Evolutionary conservation across 2,329 filamentous ascomycete genomes (phyloP), one percentile per base, ranked within the genome.

Genomic region (Hymenoscyphus linearis): DNA sequence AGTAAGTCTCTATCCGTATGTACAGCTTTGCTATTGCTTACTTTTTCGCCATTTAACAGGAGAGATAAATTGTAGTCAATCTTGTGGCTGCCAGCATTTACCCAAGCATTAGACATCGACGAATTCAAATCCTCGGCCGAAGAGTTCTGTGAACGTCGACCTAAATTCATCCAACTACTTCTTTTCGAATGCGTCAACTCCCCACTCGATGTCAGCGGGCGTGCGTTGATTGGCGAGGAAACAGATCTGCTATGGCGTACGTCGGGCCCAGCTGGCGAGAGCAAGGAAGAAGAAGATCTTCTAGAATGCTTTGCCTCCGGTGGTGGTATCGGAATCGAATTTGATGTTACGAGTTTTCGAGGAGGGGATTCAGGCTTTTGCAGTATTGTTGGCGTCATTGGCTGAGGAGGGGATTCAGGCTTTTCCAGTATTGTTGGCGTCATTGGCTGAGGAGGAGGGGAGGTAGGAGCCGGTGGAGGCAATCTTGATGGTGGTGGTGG

Each of bases 11-110:
- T 40, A 44, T 36, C 35, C 14, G 34, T 14, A 34, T 22, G 25
- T n/a, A 44, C 10, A 47, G 22, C 40, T 7, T 12, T 4, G 40
- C 22, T n/a, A 12, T 25, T 22, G n/a, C 69, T 65, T 69, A 84
- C 82, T 76, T 82, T 85, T 66, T 87, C 83, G 22, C 79, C 81
- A 52, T 80, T 80, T 25, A 76, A 70, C 58, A 87, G 72, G 35
- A 79, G 78, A 6, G 76, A 70, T 0, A 80, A 75, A 68, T 83
- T 85, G 69, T 87, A 87, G 58, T 87, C 83, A 13, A 77, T 76
- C 22, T 76, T 77, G 52, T 74, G 75, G 57, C 80, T 80, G 7
- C 82, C 79, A 2, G 79, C 75, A 65, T 86, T 74, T 44, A 86
- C 76, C 85, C 85, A 87, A 2, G 83, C 68, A 12, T 52, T 44